These are phyloP conservation scores for Pilobolus umbonatus DNA, from an alignment of 192 early-diverging fungal species.

Conservation along the genomic window DNA sequence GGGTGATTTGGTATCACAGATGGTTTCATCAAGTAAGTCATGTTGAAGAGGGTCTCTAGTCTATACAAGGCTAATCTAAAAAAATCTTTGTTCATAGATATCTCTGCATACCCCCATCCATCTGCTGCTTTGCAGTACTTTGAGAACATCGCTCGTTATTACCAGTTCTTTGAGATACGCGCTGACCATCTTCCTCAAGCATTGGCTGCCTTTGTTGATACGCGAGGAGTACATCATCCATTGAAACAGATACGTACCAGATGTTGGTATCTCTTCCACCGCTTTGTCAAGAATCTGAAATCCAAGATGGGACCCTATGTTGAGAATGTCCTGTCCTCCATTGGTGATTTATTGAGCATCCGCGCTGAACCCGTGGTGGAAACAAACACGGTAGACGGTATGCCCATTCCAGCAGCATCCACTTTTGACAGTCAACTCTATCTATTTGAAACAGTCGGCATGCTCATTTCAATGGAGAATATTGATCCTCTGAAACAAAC, in stretches of 20 bases:
- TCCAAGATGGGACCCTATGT: constrained; percentile 55
- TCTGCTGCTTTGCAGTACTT: constrained; percentile 69
- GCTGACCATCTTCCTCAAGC: constrained; percentile 61
- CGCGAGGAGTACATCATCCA: constrained; percentile 72
- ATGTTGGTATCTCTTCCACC: constrained; percentile 84
- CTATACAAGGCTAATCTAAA: too few species aligned
- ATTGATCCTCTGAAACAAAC: constrained; percentile 66
- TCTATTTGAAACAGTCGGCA: constrained; percentile 90
- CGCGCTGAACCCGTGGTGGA: constrained; percentile 52
- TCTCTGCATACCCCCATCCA: constrained; percentile 70
- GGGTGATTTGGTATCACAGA: constrained; percentile 55
- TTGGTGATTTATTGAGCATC: constrained; percentile 70
- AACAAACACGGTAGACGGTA: constrained; percentile 39
- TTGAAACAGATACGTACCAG: constrained; percentile 65
- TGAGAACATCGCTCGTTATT: constrained; percentile 68
- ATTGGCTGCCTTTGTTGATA: constrained; percentile 72
- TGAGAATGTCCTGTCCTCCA: constrained; percentile 53
- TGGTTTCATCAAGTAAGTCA: constrained; percentile 57
- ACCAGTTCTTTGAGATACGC: constrained; percentile 63
- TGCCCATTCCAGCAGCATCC: constrained; percentile 46
- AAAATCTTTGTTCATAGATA: constrained; percentile 37
- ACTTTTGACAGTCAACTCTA: constrained; percentile 81
- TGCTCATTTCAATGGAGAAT: constrained; percentile 76
- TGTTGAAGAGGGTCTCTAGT: too few species aligned
- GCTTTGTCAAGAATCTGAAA: constrained; percentile 72